phyloP scores from a whole-genome alignment of 129 eudicot genomes.

The Erigeron canadensis region DNA sequence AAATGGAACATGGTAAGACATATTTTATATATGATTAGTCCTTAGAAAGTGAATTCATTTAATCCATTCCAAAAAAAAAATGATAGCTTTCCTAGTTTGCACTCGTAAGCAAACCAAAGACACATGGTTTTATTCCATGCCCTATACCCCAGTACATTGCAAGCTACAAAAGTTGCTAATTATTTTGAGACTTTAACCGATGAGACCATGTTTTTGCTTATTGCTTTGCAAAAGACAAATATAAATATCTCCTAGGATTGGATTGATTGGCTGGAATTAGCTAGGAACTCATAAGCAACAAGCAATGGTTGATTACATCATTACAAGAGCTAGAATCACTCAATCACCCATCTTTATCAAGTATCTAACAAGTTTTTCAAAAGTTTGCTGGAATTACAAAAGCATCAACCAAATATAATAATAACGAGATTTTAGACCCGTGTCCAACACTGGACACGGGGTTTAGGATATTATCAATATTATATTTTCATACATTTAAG shows the following conservation, averaged over 20 bases:
- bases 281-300: conserved; percentile 3
- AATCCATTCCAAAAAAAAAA: neutral
- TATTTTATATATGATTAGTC: too few species aligned
- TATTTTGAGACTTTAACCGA: conserved; percentile 4
- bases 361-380: too few species aligned
- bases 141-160: conserved; percentile 22
- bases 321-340: neutral
- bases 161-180: conserved; percentile 26
- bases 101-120: neutral
- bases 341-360: too few species aligned
- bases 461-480: too few species aligned
- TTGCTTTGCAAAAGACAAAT: conserved; percentile 17
- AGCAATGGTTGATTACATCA: conserved; percentile 14
- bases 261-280: conserved; percentile 9
- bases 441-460: too few species aligned
- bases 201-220: neutral
- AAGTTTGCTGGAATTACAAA: neutral
- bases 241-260: conserved; percentile 12
- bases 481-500: too few species aligned
- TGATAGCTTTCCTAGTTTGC: neutral
- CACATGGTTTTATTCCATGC: conserved; percentile 21
- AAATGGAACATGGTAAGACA: too few species aligned
- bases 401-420: too few species aligned
- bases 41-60: too few species aligned
- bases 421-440: too few species aligned